A percentile compares a stretch with the other conserved stretches of the same genome.
Conservation (phyloP, 805 yeast species). For the Saccharomycopsis vini region DNA sequence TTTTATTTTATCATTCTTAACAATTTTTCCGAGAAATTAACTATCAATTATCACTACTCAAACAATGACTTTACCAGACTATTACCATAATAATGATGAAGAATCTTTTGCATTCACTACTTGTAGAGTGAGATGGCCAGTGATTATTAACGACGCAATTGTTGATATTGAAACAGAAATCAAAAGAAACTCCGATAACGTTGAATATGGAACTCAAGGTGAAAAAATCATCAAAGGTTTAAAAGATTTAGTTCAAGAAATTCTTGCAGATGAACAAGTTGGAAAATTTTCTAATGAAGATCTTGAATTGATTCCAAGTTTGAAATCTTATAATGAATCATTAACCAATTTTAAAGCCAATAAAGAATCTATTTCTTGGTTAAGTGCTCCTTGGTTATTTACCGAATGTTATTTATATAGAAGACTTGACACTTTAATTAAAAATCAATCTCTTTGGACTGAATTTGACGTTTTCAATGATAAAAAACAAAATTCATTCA, state of each 20-base stretch:
- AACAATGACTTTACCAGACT: constrained; percentile 31
- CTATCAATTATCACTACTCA: no score
- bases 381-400: constrained; percentile 82
- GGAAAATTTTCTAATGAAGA: constrained; percentile 32
- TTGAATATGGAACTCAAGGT: no score
- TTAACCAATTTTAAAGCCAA: constrained; percentile 28
- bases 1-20: no score
- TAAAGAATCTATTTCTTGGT: constrained; percentile 48
- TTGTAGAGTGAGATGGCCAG: constrained; percentile 79
- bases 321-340: constrained; percentile 52
- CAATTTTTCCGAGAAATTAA: no score
- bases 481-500: constrained; percentile 67
- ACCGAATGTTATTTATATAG: constrained; percentile 83
- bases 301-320: constrained; percentile 31
- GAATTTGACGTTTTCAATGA: constrained; percentile 55
- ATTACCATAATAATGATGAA: constrained; percentile 57
- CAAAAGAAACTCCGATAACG: no score
- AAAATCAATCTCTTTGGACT: constrained; percentile 29
- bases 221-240: constrained; percentile 9
- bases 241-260: background rate
- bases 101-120: constrained; percentile 80
- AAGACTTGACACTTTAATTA: constrained; percentile 39
- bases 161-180: constrained; percentile 45
- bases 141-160: constrained; percentile 59
- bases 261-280: constrained; percentile 25